Percentiles rank a stretch among this genome's conserved stretches.
Conservation (phyloP, 129 eudicot species). For the Flaveria sonorensis region DNA sequence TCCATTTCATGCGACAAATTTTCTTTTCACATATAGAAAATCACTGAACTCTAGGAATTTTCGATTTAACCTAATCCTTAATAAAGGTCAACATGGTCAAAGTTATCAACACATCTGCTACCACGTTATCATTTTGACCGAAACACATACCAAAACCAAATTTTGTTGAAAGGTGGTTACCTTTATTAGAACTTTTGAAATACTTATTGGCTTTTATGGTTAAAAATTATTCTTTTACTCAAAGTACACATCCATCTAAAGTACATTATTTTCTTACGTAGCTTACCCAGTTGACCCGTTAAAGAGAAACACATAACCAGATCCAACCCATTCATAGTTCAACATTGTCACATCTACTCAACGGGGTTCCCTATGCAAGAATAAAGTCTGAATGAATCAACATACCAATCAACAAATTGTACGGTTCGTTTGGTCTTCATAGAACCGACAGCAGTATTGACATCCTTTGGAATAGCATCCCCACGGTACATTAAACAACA, state of each 20-base stretch:
- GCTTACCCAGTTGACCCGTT: background rate
- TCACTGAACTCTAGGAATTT: background rate
- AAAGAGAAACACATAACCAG: background rate
- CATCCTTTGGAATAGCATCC: conserved; percentile 87
- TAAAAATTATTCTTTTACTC: background rate
- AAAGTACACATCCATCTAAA: background rate
- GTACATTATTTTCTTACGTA: background rate
- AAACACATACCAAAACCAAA: background rate
- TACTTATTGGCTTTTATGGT: background rate
- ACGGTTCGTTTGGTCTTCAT: conserved; percentile 73
- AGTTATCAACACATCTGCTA: background rate
- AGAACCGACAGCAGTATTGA: conserved; percentile 73
- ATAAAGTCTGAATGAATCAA: conserved; percentile 1
- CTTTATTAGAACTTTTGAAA: background rate
- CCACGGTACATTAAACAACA: conserved; percentile 88
- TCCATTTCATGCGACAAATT: background rate
- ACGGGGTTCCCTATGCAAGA: background rate
- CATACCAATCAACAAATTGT: conserved; percentile 90
- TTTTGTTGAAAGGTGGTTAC: background rate
- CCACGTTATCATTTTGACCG: background rate
- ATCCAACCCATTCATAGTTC: background rate
- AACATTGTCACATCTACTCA: background rate
- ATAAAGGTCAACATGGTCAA: background rate
- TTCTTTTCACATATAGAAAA: background rate
- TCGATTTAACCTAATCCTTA: background rate